Percentiles rank a stretch among this genome's conserved stretches.
phyloP scores from a whole-genome alignment of 163 green algal species.

The Volvox carteri region DNA sequence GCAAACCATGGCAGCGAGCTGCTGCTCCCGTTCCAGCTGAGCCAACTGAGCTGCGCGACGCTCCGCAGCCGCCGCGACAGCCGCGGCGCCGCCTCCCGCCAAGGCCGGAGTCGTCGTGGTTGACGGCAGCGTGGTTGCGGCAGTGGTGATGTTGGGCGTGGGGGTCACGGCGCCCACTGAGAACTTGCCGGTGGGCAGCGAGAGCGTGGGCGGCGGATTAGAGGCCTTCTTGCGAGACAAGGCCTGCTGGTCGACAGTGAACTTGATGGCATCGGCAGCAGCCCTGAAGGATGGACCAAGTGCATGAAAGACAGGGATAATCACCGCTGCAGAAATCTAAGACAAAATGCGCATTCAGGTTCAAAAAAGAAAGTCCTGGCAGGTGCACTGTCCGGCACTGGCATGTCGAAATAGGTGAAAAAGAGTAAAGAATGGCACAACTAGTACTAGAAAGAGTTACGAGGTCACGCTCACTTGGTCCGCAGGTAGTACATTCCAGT shows the following conservation, averaged over 20 bases:
- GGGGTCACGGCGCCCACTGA: background rate
- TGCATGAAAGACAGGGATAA: no score
- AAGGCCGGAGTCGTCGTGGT: slow-evolving; percentile 47
- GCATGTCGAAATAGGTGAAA: no score
- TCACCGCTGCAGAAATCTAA: no score
- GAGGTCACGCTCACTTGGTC: slow-evolving; percentile 85
- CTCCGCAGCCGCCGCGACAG: slow-evolving; percentile 60
- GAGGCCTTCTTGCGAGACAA: slow-evolving; percentile 68
- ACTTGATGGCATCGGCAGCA: slow-evolving; percentile 99
- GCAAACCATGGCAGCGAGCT: slow-evolving; percentile 96
- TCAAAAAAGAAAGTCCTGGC: no score
- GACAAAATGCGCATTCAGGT: no score
- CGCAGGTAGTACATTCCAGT: slow-evolving; percentile 98
- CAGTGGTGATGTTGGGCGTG: slow-evolving; percentile 56
- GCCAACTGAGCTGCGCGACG: slow-evolving; percentile 59
- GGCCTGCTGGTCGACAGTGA: slow-evolving; percentile 93
- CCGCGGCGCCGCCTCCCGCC: slow-evolving; percentile 41
- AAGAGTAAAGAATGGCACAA: background rate
- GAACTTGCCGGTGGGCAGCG: background rate
- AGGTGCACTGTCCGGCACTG: no score
- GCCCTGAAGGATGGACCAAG: no score
- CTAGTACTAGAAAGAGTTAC: no score
- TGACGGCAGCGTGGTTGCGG: slow-evolving; percentile 19
- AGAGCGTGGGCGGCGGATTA: background rate
- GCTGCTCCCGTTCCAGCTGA: slow-evolving; percentile 84